Evolutionary conservation across 1,139 yeast species (phyloP), one percentile per base, ranked within the genome.

Genomic region (Kodamaea arcana): DNA sequence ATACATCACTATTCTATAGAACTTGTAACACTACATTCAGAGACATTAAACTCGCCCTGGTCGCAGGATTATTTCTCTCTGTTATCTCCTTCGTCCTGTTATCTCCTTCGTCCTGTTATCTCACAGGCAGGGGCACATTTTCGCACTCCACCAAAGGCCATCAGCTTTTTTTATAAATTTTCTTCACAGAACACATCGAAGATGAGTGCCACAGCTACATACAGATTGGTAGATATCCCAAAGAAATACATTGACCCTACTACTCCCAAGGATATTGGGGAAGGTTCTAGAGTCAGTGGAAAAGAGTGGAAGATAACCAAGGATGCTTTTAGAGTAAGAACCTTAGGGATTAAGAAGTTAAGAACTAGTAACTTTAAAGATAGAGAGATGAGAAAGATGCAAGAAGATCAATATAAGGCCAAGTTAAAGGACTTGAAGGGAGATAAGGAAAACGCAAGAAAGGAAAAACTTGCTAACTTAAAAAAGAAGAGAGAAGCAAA

Each of bases 401-500:
- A 66, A 41, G 72, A 72, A 37, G 58, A 66, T 22, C 71, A 68
- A 42, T 65, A 56, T 47, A 77, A 74, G 46, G 73, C 71, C 39
- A 73, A 75, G 41, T 46, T 85, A 48, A 73, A 78, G 49, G 75
- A 66, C 28, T 60, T 78, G 48, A 75, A 77, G 47, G 76, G 77
- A 27, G 90, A 81, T 45, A 81, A 84, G 53, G 77, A 72, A 35
- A 65, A 66, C 15, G 73, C 62, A 34, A 76, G 72, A 46, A 63
- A 69, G 34, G 63, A 62, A 24, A 72, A 72, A 46, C 58, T 80
- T 25, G 72, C 73, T 25, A 75, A 70, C 30, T 55, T 80, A 37
- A 80, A 77, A 59, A 80, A 78, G 50, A 77, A 81, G 62, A 72
- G 79, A 56, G 83, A 78, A 46, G 75, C 75, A 53, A 80, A 79